Evolutionary conservation across 257 asterid genomes (phyloP).

Genomic region (Nyctanthes arbortristis): DNA sequence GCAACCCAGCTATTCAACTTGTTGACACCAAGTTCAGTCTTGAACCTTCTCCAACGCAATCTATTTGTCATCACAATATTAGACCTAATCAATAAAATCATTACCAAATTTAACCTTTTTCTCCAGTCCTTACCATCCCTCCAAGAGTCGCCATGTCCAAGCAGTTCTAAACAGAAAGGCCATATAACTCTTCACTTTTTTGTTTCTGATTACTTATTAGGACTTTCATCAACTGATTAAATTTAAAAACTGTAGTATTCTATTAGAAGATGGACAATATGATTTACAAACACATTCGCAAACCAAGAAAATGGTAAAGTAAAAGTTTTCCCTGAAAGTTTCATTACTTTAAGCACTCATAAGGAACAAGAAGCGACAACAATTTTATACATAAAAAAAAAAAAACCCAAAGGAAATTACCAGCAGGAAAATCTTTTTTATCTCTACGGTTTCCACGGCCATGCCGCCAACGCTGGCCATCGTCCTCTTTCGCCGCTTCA

Average conservation of each 20-base stretch:
- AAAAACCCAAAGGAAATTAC: slow-evolving; percentile 28
- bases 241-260: neutral
- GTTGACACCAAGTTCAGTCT: no score
- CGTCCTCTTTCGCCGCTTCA: slow-evolving; percentile 48
- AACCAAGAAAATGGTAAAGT: neutral
- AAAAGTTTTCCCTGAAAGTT: neutral
- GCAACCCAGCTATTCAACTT: no score
- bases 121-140: no score
- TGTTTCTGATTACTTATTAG: neutral
- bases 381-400: neutral
- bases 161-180: neutral
- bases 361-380: neutral
- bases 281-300: neutral
- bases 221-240: neutral
- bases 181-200: neutral
- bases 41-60: no score
- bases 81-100: no score
- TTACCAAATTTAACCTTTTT: no score
- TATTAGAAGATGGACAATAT: slow-evolving; percentile 2
- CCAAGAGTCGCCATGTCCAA: no score
- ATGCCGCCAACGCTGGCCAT: slow-evolving; percentile 55
- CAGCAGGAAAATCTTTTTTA: slow-evolving; percentile 73
- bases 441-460: slow-evolving; percentile 59
- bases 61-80: no score
- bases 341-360: neutral